Conservation (phyloP, 2,329 filamentous ascomycete genomes). For the Cytospora schulzeri region DNA sequence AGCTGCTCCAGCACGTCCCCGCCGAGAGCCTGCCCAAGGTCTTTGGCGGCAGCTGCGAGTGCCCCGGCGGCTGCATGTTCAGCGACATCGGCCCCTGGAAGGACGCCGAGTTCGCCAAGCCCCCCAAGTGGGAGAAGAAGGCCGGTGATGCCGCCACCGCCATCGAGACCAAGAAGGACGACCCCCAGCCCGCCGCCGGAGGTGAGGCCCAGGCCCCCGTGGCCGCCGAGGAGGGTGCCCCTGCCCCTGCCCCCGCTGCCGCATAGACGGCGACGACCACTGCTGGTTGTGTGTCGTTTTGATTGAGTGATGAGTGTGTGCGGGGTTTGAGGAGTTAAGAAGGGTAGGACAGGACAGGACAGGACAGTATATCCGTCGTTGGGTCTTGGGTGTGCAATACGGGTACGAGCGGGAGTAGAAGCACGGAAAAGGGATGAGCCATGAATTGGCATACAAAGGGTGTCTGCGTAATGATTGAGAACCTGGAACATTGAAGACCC, state of each 20-base stretch:
- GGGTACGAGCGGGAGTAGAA: slow-evolving; percentile 5
- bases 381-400: slow-evolving; percentile 12
- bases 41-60: slow-evolving; percentile 84
- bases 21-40: slow-evolving; percentile 85
- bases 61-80: slow-evolving; percentile 78
- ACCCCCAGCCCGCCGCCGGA: slow-evolving; percentile 36
- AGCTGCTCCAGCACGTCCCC: slow-evolving; percentile 82
- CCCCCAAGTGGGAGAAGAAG: slow-evolving; percentile 65
- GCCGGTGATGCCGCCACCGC: slow-evolving; percentile 36
- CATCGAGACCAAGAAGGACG: slow-evolving; percentile 38
- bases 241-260: slow-evolving; percentile 37
- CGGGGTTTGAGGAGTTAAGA: slow-evolving; percentile 7
- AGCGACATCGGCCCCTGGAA: slow-evolving; percentile 92
- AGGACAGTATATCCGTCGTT: slow-evolving; percentile 5
- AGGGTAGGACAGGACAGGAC: no score
- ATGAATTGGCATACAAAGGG: slow-evolving; percentile 9
- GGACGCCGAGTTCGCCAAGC: slow-evolving; percentile 67
- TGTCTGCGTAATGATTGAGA: slow-evolving; percentile 12
- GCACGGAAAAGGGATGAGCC: slow-evolving; percentile 11
- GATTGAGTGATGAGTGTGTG: neutral
- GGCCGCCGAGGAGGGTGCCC: slow-evolving; percentile 38
- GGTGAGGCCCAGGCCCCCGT: slow-evolving; percentile 34
- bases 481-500: neutral
- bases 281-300: slow-evolving; percentile 1
- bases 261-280: slow-evolving; percentile 38